phyloP scores from a whole-genome alignment of 129 eudicot species.

The Flaveria linearis region DNA sequence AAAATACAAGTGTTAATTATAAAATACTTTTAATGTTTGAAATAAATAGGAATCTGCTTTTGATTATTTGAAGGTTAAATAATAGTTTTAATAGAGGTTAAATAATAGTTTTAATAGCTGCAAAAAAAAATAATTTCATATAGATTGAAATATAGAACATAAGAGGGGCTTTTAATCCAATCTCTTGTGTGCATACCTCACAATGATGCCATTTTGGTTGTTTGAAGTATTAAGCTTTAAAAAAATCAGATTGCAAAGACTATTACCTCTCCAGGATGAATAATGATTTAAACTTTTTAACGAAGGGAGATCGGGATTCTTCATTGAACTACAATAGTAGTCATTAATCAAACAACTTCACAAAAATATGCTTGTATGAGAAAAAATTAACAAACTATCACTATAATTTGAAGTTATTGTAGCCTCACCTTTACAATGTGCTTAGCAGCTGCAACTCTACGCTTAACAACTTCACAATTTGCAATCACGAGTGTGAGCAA shows the following conservation, averaged over 20 bases:
- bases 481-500: no score
- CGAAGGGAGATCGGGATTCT: slow-evolving; percentile 91
- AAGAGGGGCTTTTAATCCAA: not conserved
- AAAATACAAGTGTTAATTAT: not conserved
- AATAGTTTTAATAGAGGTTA: no score
- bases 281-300: slow-evolving; percentile 87
- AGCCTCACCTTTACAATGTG: slow-evolving; percentile 73
- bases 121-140: not conserved
- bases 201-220: not conserved
- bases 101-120: not conserved
- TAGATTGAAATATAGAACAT: not conserved
- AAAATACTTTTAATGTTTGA: not conserved
- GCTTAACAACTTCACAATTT: no score
- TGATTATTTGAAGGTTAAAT: not conserved
- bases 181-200: not conserved
- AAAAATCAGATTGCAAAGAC: not conserved
- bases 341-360: not conserved
- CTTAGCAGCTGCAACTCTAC: no score
- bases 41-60: not conserved
- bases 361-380: not conserved
- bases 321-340: slow-evolving; percentile 68
- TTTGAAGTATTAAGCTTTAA: not conserved
- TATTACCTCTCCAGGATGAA: slow-evolving; percentile 97
- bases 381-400: not conserved
- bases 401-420: not conserved